Percentiles rank a stretch among this genome's conserved stretches.
Evolutionary conservation across 2,329 filamentous ascomycete genomes (phyloP).

Genomic region (Aspergillus quadricinctus): DNA sequence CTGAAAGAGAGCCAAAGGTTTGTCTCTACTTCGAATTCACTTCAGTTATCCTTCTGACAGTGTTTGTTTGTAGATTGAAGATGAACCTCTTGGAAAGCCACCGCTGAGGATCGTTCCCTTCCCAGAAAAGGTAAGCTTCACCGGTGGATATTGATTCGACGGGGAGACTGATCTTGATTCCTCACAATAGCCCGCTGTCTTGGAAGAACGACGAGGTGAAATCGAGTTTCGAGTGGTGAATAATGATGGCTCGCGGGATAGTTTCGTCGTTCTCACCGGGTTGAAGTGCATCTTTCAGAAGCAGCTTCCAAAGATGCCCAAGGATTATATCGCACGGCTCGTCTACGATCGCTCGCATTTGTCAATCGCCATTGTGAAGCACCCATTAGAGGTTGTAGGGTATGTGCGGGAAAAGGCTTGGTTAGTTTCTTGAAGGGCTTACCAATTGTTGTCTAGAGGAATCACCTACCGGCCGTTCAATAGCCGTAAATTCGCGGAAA

Average conservation of each 20-base stretch:
- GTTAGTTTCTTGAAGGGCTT: neutral
- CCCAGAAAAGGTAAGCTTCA: slow-evolving; percentile 68
- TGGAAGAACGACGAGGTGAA: slow-evolving; percentile 88
- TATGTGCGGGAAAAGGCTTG: slow-evolving; percentile 28
- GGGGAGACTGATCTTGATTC: neutral
- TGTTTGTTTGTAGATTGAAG: slow-evolving; percentile 31
- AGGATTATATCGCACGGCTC: slow-evolving; percentile 95
- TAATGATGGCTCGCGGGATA: slow-evolving; percentile 85
- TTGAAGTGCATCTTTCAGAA: slow-evolving; percentile 98
- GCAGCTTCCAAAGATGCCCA: slow-evolving; percentile 97
- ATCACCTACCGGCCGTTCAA: slow-evolving; percentile 97
- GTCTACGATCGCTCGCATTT: slow-evolving; percentile 96
- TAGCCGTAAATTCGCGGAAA: slow-evolving; percentile 88
- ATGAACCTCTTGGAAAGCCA: slow-evolving; percentile 45
- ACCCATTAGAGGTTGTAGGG: slow-evolving; percentile 85
- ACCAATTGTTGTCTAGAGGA: slow-evolving; percentile 54
- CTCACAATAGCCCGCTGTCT: slow-evolving; percentile 65
- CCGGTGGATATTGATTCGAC: neutral
- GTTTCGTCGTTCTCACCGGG: slow-evolving; percentile 88
- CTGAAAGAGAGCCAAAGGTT: slow-evolving; percentile 34
- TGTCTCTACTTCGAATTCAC: neutral
- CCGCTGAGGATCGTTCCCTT: slow-evolving; percentile 68
- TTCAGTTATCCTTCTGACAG: neutral
- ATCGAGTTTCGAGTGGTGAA: slow-evolving; percentile 98
- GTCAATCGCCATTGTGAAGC: slow-evolving; percentile 96